Conservation (phyloP, 2,329 filamentous ascomycete genomes). For the Ceratocystiopsis minuta region DNA sequence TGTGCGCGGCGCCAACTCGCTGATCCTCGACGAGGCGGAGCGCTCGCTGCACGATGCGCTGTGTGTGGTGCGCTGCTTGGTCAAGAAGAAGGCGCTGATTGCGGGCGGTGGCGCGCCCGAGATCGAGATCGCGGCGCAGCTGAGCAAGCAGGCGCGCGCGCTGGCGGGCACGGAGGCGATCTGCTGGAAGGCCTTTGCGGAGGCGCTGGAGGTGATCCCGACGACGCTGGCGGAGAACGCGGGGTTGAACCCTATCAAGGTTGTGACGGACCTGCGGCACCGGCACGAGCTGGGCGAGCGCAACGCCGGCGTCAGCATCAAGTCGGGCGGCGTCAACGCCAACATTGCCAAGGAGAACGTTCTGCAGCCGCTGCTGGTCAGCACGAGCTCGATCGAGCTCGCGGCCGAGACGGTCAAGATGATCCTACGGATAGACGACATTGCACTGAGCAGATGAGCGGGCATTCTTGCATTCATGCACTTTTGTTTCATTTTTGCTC, state of each 20-base stretch:
- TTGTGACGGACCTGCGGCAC: slow-evolving; percentile 88
- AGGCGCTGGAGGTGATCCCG: slow-evolving; percentile 91
- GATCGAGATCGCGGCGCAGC: slow-evolving; percentile 81
- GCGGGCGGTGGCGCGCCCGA: slow-evolving; percentile 92
- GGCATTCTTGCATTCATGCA: no score
- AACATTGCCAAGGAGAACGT: slow-evolving; percentile 97
- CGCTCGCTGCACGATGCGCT: slow-evolving; percentile 92
- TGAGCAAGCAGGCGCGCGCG: slow-evolving; percentile 65
- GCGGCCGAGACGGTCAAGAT: slow-evolving; percentile 98
- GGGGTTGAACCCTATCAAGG: slow-evolving; percentile 94
- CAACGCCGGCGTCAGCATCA: slow-evolving; percentile 95
- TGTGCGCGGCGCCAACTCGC: slow-evolving; percentile 77
- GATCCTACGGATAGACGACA: slow-evolving; percentile 53
- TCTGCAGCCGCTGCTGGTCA: slow-evolving; percentile 84
- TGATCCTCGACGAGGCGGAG: slow-evolving; percentile 95
- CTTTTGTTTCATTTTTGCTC: no score
- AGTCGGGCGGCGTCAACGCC: slow-evolving; percentile 88
- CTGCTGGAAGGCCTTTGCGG: slow-evolving; percentile 98
- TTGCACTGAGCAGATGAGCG: slow-evolving; percentile 38
- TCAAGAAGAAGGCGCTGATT: slow-evolving; percentile 99
- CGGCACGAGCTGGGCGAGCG: slow-evolving; percentile 88
- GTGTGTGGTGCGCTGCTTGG: slow-evolving; percentile 88
- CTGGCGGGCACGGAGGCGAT: slow-evolving; percentile 86
- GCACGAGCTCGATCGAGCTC: slow-evolving; percentile 92
- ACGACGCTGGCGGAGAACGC: slow-evolving; percentile 96